Evolutionary conservation across 140 eudicot genomes (phyloP).

Genomic region (Oenanthe javanica): DNA sequence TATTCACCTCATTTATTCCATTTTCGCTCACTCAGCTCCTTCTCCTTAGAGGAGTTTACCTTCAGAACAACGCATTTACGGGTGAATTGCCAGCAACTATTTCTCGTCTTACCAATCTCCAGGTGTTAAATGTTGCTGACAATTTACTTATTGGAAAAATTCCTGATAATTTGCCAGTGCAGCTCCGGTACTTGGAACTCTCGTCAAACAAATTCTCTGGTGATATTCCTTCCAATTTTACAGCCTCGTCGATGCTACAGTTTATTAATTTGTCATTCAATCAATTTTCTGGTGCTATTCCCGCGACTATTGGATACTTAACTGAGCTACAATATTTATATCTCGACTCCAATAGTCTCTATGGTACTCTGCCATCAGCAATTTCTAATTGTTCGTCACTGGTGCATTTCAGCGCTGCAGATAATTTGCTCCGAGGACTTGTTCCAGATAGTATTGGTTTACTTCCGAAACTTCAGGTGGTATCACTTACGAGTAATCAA

Average conservation of each 20-base stretch:
- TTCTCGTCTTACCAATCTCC: constrained; percentile 38
- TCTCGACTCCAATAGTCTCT: constrained; percentile 46
- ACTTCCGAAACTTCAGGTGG: constrained; percentile 31
- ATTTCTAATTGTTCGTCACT: constrained; percentile 58
- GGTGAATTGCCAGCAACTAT: constrained; percentile 49
- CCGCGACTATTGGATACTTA: constrained; percentile 51
- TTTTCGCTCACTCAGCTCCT: constrained; percentile 33
- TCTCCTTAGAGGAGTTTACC: constrained; percentile 54
- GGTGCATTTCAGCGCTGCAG: constrained; percentile 49
- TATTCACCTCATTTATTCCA: constrained; percentile 49
- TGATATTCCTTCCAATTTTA: constrained; percentile 35
- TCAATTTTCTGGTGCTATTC: constrained; percentile 59
- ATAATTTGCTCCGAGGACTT: constrained; percentile 42
- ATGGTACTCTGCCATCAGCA: constrained; percentile 78
- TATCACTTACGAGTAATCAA: constrained; percentile 41
- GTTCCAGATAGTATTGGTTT: constrained; percentile 65
- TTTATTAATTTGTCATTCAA: constrained; percentile 60
- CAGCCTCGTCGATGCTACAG: constrained; percentile 29
- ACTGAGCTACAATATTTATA: constrained; percentile 42
- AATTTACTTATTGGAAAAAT: constrained; percentile 49
- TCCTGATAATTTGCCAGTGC: constrained; percentile 30
- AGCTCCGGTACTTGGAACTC: constrained; percentile 47
- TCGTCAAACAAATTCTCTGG: constrained; percentile 59
- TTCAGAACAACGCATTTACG: constrained; percentile 59
- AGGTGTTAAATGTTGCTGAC: constrained; percentile 43